phyloP scores from a whole-genome alignment of 257 asterid genomes.

The Plantago major region DNA sequence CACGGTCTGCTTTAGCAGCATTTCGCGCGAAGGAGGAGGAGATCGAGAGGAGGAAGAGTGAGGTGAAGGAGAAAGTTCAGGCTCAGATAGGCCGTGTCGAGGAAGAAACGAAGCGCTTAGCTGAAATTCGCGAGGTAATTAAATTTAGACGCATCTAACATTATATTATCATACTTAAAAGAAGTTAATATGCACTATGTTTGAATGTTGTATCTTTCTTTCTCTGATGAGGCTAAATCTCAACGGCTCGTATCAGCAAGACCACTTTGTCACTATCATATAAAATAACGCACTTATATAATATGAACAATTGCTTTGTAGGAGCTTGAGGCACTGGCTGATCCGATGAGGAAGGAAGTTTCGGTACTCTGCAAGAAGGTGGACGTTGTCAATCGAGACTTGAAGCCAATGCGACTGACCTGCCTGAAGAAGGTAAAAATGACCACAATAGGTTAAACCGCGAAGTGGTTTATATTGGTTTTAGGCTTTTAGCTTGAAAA shows the following conservation, averaged over 20 bases:
- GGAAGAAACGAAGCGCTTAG: slow-evolving; percentile 70
- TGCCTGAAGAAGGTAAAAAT: slow-evolving; percentile 71
- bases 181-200: no score
- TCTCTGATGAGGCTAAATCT: not conserved
- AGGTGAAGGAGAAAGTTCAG: slow-evolving; percentile 59
- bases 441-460: not conserved
- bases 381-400: slow-evolving; percentile 56
- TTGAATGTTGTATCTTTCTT: no score
- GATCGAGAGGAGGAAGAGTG: slow-evolving; percentile 66
- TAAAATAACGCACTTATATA: not conserved
- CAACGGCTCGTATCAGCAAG: not conserved
- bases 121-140: slow-evolving; percentile 75
- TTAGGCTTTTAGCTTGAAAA: not conserved
- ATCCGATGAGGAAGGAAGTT: slow-evolving; percentile 83
- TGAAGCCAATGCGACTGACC: slow-evolving; percentile 57
- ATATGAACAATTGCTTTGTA: slow-evolving; percentile 32
- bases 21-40: slow-evolving; percentile 84
- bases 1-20: slow-evolving; percentile 56
- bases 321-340: slow-evolving; percentile 76
- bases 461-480: not conserved
- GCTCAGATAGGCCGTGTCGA: slow-evolving; percentile 80
- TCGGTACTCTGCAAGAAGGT: slow-evolving; percentile 55
- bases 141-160: no score
- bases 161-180: no score
- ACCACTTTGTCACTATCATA: not conserved